Percentiles rank a stretch among this genome's conserved stretches.
Evolutionary conservation across 768 basidiomycete genomes (phyloP).

Genomic region (Suillus cothurnatus): DNA sequence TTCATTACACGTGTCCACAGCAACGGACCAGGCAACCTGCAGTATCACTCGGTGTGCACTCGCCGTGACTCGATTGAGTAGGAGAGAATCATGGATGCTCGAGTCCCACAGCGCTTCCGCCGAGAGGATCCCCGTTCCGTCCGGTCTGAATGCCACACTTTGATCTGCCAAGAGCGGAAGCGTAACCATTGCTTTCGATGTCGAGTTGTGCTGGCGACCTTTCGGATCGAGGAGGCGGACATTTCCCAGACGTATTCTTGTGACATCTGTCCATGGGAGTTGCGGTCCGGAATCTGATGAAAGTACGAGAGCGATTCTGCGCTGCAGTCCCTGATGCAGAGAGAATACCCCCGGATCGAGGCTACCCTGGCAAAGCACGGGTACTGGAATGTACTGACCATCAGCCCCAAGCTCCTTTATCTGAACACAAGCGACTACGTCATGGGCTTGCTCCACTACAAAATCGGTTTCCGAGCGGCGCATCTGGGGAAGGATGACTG

Average conservation of each 20-base stretch:
- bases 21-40: constrained; percentile 75
- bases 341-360: constrained; percentile 86
- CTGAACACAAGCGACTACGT: constrained; percentile 87
- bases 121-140: constrained; percentile 75
- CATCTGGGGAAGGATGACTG: constrained; percentile 66
- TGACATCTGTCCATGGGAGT: constrained; percentile 84
- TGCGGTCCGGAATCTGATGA: constrained; percentile 89
- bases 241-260: constrained; percentile 77
- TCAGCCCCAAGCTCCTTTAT: constrained; percentile 85
- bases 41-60: constrained; percentile 78
- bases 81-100: constrained; percentile 80
- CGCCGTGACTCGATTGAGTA: constrained; percentile 85
- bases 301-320: constrained; percentile 74
- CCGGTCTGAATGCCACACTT: constrained; percentile 72
- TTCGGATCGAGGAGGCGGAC: constrained; percentile 84
- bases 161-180: constrained; percentile 77
- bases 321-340: constrained; percentile 92
- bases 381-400: constrained; percentile 82
- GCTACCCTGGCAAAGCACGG: constrained; percentile 72
- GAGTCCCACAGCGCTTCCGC: constrained; percentile 91
- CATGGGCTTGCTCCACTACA: constrained; percentile 83
- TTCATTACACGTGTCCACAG: constrained; percentile 81
- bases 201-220: constrained; percentile 78
- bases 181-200: constrained; percentile 68
- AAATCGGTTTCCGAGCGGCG: constrained; percentile 93